These are phyloP conservation scores for Fusarium sublunatum DNA, from an alignment of 2,329 filamentous ascomycete genomes.

Conservation along the genomic window DNA sequence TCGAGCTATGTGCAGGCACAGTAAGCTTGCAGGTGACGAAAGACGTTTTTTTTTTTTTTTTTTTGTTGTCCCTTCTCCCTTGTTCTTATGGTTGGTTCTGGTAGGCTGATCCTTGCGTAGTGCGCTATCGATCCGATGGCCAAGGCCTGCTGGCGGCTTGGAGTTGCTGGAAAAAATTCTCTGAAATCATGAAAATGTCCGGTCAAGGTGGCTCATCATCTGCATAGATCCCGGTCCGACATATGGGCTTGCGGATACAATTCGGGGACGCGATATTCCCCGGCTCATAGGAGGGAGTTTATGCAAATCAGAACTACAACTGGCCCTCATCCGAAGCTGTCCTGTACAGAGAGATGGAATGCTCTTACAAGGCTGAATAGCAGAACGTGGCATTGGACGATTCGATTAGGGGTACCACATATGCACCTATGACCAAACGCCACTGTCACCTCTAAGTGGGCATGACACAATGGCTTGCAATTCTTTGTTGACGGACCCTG, in stretches of 20 bases:
- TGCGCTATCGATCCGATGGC: constrained; percentile 28
- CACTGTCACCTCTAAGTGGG: constrained; percentile 42
- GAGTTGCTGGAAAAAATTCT: constrained; percentile 13
- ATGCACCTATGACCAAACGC: constrained; percentile 37
- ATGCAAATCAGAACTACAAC: constrained; percentile 34
- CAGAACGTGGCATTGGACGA: constrained; percentile 41
- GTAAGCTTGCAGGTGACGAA: constrained; percentile 14
- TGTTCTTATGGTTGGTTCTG: constrained; percentile 14
- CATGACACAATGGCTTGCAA: constrained; percentile 42
- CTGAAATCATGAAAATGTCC: constrained; percentile 24
- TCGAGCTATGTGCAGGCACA: constrained; percentile 18
- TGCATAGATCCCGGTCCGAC: constrained; percentile 18
- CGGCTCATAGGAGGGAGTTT: constrained; percentile 12
- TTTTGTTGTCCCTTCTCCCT: constrained; percentile 33
- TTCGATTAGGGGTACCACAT: constrained; percentile 34
- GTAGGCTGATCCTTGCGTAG: constrained; percentile 15
- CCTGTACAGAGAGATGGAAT: constrained; percentile 25
- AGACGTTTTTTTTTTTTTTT: constrained; percentile 24
- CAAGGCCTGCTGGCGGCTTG: constrained; percentile 15
- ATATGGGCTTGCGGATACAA: background rate
- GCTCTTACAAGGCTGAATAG: constrained; percentile 39
- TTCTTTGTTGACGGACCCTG: constrained; percentile 29
- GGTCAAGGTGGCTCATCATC: constrained; percentile 8
- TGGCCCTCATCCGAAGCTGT: constrained; percentile 22
- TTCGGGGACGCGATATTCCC: constrained; percentile 13